Percentiles rank a stretch among this genome's conserved stretches.
Conservation (phyloP, 768 basidiomycete genomes). For the Phylloporus sp. region DNA sequence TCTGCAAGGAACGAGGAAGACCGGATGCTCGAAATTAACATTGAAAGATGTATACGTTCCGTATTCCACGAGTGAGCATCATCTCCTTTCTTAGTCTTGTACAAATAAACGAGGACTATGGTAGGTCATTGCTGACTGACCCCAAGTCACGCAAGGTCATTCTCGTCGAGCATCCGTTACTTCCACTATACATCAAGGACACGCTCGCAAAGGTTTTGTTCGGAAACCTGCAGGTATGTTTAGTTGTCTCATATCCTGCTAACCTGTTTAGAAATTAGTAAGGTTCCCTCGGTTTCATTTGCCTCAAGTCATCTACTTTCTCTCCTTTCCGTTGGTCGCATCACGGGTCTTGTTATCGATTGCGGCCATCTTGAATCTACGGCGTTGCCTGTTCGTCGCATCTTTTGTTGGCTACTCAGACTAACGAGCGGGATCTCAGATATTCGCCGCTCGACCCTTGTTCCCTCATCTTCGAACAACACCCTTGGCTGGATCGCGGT, state of each 20-base stretch:
- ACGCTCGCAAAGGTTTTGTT: slow-evolving; percentile 83
- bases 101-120: slow-evolving; percentile 16
- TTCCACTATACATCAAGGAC: slow-evolving; percentile 86
- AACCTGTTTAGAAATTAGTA: slow-evolving; percentile 1
- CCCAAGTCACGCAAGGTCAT: slow-evolving; percentile 95
- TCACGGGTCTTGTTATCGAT: slow-evolving; percentile 92
- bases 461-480: slow-evolving; percentile 81
- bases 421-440: slow-evolving; percentile 45
- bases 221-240: slow-evolving; percentile 75
- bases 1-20: slow-evolving; percentile 70
- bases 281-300: slow-evolving; percentile 96
- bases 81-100: neutral
- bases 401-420: neutral
- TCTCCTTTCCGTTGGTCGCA: slow-evolving; percentile 79
- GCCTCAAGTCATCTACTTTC: slow-evolving; percentile 84
- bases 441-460: slow-evolving; percentile 84
- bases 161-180: slow-evolving; percentile 82
- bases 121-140: slow-evolving; percentile 87
- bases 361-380: slow-evolving; percentile 90
- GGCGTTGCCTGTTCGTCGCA: slow-evolving; percentile 69
- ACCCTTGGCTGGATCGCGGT: slow-evolving; percentile 79
- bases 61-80: slow-evolving; percentile 79
- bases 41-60: slow-evolving; percentile 66
- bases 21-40: slow-evolving; percentile 59
- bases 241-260: neutral